Conservation (phyloP, 257 asterid species). For the Penstemon newberryi region DNA sequence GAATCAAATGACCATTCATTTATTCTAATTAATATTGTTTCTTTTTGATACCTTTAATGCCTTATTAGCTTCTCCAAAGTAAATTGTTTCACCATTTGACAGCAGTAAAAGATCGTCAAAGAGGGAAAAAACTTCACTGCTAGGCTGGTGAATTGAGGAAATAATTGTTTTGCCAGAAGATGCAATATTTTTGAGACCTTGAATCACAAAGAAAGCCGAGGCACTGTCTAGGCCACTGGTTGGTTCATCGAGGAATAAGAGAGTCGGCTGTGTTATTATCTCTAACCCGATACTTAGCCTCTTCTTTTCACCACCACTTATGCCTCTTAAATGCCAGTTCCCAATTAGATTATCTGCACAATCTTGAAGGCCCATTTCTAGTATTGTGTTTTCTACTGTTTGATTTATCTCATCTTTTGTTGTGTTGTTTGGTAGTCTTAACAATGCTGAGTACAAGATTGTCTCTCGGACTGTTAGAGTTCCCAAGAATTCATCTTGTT, state of each 20-base stretch:
- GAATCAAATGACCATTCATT: neutral
- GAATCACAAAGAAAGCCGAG: constrained; percentile 73
- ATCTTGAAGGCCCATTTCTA: constrained; percentile 76
- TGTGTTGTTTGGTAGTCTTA: constrained; percentile 60
- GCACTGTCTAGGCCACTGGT: constrained; percentile 90
- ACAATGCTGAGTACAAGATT: constrained; percentile 65
- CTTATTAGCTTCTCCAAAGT: constrained; percentile 67
- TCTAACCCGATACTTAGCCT: constrained; percentile 90
- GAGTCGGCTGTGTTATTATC: constrained; percentile 65
- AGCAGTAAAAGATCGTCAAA: constrained; percentile 76
- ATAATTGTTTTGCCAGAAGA: constrained; percentile 62
- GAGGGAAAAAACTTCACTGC: constrained; percentile 86
- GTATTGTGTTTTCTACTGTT: constrained; percentile 47
- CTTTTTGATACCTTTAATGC: constrained; percentile 56
- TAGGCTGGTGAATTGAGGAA: constrained; percentile 92
- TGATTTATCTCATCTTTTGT: constrained; percentile 38
- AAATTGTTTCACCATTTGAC: constrained; percentile 68
- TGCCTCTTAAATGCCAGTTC: constrained; percentile 87
- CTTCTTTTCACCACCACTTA: constrained; percentile 95
- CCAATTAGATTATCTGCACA: constrained; percentile 75
- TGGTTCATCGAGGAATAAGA: constrained; percentile 84
- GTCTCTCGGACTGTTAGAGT: constrained; percentile 85
- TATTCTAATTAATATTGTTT: neutral
- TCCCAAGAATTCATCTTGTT: constrained; percentile 73
- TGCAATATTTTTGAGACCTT: constrained; percentile 62